These are phyloP conservation scores for Cerrena zonata DNA, from an alignment of 1,284 basidiomycete species.

Conservation along the genomic window DNA sequence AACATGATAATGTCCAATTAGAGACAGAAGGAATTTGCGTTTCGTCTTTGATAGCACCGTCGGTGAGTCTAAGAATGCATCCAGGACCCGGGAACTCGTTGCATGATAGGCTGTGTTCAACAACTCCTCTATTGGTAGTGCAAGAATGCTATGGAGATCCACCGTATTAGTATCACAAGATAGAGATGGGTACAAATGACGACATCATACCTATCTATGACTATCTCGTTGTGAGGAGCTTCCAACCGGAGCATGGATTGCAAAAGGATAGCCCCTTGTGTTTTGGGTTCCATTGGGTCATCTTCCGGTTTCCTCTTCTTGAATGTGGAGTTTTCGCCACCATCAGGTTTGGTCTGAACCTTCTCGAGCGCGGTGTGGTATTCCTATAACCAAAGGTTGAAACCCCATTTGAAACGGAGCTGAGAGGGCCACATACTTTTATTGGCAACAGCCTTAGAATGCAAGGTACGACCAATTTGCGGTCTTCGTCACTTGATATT, in stretches of 20 bases:
- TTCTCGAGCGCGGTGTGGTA: slow-evolving; percentile 12
- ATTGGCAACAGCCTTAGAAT: slow-evolving; percentile 41
- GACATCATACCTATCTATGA: slow-evolving; percentile 62
- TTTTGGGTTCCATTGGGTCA: slow-evolving; percentile 52
- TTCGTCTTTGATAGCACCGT: slow-evolving; percentile 63
- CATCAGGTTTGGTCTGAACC: slow-evolving; percentile 12
- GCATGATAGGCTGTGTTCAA: slow-evolving; percentile 66
- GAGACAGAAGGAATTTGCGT: slow-evolving; percentile 64
- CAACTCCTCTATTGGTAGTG: slow-evolving; percentile 54
- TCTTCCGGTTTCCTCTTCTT: slow-evolving; percentile 11
- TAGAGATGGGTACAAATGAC: not conserved
- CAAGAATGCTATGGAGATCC: slow-evolving; percentile 45
- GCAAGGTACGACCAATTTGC: slow-evolving; percentile 40
- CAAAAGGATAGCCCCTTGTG: slow-evolving; percentile 82
- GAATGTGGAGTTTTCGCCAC: slow-evolving; percentile 9
- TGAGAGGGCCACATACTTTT: slow-evolving; percentile 46
- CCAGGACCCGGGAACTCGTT: slow-evolving; percentile 77
- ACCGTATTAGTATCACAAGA: slow-evolving; percentile 2
- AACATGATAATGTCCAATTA: slow-evolving; percentile 71
- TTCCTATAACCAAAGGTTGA: slow-evolving; percentile 21
- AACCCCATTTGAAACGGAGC: slow-evolving; percentile 7
- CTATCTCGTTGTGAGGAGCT: slow-evolving; percentile 56
- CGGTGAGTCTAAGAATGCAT: slow-evolving; percentile 67
- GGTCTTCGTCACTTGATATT: slow-evolving; percentile 37
- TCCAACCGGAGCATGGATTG: slow-evolving; percentile 74